Conservation (phyloP, 306 rosid species). For the Mucuna pruriens region DNA sequence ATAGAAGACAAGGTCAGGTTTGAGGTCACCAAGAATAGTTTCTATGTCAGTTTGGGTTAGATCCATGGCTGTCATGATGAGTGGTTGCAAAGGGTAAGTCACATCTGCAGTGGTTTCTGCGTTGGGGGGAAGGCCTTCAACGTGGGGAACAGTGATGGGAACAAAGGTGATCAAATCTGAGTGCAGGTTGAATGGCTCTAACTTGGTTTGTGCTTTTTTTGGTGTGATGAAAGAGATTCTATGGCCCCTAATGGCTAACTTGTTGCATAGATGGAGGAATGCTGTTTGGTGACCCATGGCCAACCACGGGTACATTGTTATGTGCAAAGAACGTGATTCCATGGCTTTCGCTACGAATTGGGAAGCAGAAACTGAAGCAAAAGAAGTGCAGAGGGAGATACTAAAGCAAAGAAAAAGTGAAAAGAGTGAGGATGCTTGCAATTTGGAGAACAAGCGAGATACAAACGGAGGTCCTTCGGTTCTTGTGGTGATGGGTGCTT, state of each 20-base stretch:
- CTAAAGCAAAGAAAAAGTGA: neutral
- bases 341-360: neutral
- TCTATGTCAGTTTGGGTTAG: slow-evolving; percentile 25
- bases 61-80: slow-evolving; percentile 49
- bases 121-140: slow-evolving; percentile 42
- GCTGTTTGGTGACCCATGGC: slow-evolving; percentile 46
- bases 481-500: neutral
- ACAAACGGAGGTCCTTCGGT: neutral
- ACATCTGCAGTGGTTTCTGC: slow-evolving; percentile 49
- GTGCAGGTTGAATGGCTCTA: slow-evolving; percentile 35
- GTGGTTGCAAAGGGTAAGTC: slow-evolving; percentile 28
- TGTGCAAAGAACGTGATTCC: slow-evolving; percentile 30
- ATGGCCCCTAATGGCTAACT: slow-evolving; percentile 43
- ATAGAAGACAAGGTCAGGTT: slow-evolving; percentile 47
- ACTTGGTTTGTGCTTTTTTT: slow-evolving; percentile 19
- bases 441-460: neutral
- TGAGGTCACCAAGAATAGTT: slow-evolving; percentile 21
- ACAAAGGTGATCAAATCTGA: slow-evolving; percentile 38
- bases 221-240: slow-evolving; percentile 44
- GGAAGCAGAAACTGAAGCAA: neutral
- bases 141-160: slow-evolving; percentile 39
- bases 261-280: slow-evolving; percentile 43
- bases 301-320: slow-evolving; percentile 45
- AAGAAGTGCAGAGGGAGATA: neutral
- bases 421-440: neutral